Conservation (phyloP, 2,329 filamentous ascomycete genomes). For the Mycosphaerella sp. region DNA sequence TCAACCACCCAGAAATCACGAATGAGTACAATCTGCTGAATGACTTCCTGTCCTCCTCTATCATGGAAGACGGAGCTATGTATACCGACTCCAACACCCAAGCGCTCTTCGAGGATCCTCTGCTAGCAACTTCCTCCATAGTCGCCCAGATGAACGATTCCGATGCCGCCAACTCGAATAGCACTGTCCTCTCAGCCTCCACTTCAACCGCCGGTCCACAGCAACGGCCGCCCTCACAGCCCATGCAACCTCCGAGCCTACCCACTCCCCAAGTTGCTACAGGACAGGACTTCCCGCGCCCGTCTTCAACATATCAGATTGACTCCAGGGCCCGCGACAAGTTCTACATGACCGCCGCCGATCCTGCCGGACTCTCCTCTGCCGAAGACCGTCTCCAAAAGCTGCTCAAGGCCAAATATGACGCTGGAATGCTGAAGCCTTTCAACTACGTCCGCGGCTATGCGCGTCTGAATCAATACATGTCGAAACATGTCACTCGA, state of each 20-base stretch:
- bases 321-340: conserved; percentile 67
- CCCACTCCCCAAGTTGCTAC: conserved; percentile 33
- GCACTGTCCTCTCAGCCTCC: conserved; percentile 27
- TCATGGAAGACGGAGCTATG: conserved; percentile 63
- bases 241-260: conserved; percentile 7
- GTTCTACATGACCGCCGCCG: conserved; percentile 94
- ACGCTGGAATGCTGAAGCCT: conserved; percentile 86
- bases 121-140: conserved; percentile 42
- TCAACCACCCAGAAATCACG: conserved; percentile 85
- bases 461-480: conserved; percentile 78
- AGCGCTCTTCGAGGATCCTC: conserved; percentile 56
- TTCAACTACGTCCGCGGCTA: conserved; percentile 99
- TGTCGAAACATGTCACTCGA: conserved; percentile 79
- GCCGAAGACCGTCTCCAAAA: conserved; percentile 95
- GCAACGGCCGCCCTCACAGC: conserved; percentile 1
- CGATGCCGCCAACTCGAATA: conserved; percentile 39
- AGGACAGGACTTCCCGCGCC: conserved; percentile 54
- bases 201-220: not conserved
- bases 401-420: conserved; percentile 89
- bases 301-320: conserved; percentile 55
- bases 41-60: conserved; percentile 88
- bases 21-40: conserved; percentile 96
- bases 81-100: conserved; percentile 41
- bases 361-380: conserved; percentile 78
- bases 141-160: conserved; percentile 42